A percentile compares a stretch with the other conserved stretches of the same genome.
phyloP scores from a whole-genome alignment of 2,329 filamentous ascomycete genomes.

The Amauroascus verrucosus region DNA sequence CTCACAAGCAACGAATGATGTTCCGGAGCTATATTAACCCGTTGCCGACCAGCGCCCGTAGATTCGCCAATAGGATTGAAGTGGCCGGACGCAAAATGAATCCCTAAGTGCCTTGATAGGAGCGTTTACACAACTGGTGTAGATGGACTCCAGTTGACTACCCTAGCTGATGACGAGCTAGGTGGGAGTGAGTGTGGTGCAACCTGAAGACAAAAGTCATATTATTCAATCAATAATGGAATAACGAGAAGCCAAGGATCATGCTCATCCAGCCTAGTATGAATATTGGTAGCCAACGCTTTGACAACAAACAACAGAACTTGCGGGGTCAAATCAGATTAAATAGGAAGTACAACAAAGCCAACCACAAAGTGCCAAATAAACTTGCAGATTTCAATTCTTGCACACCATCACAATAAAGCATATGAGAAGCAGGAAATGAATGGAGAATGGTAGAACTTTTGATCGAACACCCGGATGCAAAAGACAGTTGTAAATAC shows the following conservation, averaged over 20 bases:
- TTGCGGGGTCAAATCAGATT: neutral
- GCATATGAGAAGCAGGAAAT: neutral
- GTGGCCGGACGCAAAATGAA: too few species aligned
- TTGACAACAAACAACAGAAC: neutral
- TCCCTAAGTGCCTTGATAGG: too few species aligned
- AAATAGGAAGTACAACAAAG: neutral
- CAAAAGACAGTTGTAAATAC: conserved; percentile 7
- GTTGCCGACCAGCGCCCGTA: too few species aligned
- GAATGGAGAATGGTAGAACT: neutral
- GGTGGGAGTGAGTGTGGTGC: too few species aligned
- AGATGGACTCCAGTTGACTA: too few species aligned
- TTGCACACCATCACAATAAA: conserved; percentile 3
- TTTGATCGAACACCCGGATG: conserved; percentile 6
- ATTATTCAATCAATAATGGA: too few species aligned
- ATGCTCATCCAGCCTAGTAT: neutral
- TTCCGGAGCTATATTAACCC: too few species aligned
- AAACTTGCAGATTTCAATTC: conserved; percentile 5
- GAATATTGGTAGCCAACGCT: neutral
- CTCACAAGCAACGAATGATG: too few species aligned
- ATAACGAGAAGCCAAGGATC: neutral
- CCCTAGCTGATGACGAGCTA: too few species aligned
- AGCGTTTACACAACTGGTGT: too few species aligned
- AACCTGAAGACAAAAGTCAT: too few species aligned
- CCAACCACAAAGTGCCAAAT: conserved; percentile 6
- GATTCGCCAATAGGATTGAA: too few species aligned